Percentiles rank a stretch among this genome's conserved stretches.
phyloP scores from a whole-genome alignment of 345 rosid genomes.

The Eucalyptus grandis region DNA sequence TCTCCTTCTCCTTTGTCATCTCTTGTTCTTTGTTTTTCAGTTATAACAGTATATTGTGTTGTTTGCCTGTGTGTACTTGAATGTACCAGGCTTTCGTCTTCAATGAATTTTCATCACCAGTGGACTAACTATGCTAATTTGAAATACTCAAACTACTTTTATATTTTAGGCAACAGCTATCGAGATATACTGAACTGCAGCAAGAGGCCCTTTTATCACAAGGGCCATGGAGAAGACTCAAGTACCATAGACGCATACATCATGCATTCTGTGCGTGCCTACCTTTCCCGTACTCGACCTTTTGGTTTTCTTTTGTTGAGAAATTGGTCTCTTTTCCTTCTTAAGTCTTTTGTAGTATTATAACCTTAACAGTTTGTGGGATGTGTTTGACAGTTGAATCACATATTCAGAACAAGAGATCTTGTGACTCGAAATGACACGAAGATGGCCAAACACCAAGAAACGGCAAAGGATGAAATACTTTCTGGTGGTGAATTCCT shows the following conservation, averaged over 20 bases:
- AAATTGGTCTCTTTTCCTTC: not conserved
- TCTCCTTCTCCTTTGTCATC: not conserved
- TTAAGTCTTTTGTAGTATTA: not conserved
- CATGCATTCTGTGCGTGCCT: constrained; percentile 72
- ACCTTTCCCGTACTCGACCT: not conserved
- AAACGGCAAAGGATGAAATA: constrained; percentile 17
- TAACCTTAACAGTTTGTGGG: not conserved
- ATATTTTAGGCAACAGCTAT: constrained; percentile 52
- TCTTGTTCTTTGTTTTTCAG: not conserved
- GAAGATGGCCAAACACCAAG: constrained; percentile 51
- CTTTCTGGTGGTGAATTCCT: constrained; percentile 44
- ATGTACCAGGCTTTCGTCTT: not conserved
- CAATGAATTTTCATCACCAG: not conserved
- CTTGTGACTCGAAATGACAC: constrained; percentile 69
- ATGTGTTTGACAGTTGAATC: constrained; percentile 70
- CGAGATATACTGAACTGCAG: constrained; percentile 72
- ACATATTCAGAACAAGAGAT: constrained; percentile 63
- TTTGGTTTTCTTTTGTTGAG: not conserved
- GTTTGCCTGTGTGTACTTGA: not conserved
- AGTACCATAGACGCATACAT: constrained; percentile 67
- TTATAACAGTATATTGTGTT: not conserved
- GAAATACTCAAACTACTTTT: not conserved
- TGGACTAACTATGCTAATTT: not conserved
- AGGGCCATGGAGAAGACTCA: constrained; percentile 74
- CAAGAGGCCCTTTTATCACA: constrained; percentile 78